Evolutionary conservation across 805 yeast genomes (phyloP).

Genomic region (Yarrowia yakushimensis): DNA sequence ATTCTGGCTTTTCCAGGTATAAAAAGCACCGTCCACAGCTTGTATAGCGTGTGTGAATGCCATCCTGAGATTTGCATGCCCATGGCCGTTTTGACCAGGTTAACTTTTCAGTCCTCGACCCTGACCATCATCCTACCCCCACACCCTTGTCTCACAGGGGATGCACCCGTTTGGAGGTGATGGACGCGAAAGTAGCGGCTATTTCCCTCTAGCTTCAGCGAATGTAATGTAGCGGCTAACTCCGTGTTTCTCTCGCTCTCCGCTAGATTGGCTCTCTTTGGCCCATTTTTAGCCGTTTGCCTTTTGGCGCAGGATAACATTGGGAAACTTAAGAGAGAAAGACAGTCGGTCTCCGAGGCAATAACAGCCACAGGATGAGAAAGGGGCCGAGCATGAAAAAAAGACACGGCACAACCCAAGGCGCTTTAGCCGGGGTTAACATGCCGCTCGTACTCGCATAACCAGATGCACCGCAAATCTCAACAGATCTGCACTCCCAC

Average conservation of each 20-base stretch:
- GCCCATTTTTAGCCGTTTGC: neutral
- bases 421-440: no score
- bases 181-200: neutral
- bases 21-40: no score
- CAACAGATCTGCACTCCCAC: constrained; percentile 9
- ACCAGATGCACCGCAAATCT: neutral
- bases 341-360: neutral
- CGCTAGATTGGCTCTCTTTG: neutral
- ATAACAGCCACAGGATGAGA: neutral
- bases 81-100: no score
- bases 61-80: no score
- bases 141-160: constrained; percentile 9
- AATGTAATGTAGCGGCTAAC: no score
- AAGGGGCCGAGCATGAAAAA: neutral
- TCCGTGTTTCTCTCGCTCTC: neutral
- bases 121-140: neutral
- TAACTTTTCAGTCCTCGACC: neutral
- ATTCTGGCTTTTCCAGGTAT: no score
- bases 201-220: neutral
- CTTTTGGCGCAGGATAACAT: neutral
- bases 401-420: no score
- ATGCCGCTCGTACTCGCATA: neutral
- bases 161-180: neutral
- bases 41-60: no score
- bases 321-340: neutral